Evolutionary conservation across 1,284 basidiomycete species (phyloP), one percentile per base, ranked within the genome.

Genomic region (Salmacisia buchloeana): DNA sequence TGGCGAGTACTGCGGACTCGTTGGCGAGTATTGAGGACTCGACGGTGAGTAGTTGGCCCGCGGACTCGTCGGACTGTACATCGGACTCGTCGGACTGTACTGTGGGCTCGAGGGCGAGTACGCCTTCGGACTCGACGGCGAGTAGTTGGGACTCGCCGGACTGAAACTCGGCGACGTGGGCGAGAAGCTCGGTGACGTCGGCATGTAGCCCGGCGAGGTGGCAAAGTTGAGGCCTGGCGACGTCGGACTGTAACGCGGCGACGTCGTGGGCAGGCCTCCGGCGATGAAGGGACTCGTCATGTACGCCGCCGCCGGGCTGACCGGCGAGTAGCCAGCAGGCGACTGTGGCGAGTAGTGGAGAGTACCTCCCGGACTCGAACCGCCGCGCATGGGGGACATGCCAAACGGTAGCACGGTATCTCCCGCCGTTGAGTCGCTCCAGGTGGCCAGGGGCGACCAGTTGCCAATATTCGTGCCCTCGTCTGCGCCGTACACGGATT

Each of bases 361-460:
- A 2, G 23, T 31, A 34, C 63, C 71, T 18, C 76, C 77, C 45
- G 77, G 59, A 6, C 75, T 74, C 35, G 76, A 59, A n/a, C 56
- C 56, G 21, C 35, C 78, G n/a, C 75, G 76, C 77, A 78, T 78
- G 0, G 93, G 93, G 73, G 91, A 92, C 80, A 88, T 87, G 6
- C 90, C 90, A 69, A 82, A 60, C 77, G 75, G 85, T 89, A 63
- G 83, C 81, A 86, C 82, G 88, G 90, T 58, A 85, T 87, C 25
- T 84, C 84, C 49, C 41, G 23, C 23, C 25, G 49, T 27, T 75
- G 94, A 91, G 58, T 89, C 90, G 61, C 89, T 90, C 65, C 89
- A 91, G 70, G 88, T 88, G 34, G 90, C 91, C 57, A 98, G 86
- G 0, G 96, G 96, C 35, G 94, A 96, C 85, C 98, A 98, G 31